Evolutionary conservation across 352 stramenopile species (phyloP).

Genomic region (Bremia lactucae): DNA sequence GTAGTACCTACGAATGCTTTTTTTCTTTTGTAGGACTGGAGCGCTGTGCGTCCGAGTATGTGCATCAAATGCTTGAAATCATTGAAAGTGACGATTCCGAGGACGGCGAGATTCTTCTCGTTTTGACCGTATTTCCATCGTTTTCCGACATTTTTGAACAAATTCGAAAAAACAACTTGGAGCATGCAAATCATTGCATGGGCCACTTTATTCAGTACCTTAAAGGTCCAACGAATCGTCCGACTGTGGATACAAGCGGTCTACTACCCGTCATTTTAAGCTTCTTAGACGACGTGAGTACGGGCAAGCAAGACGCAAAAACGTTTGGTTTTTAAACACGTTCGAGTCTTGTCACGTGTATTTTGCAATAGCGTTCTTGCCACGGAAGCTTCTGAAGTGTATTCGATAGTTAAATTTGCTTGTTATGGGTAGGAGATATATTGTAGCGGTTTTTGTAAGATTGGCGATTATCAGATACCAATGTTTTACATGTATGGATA

Average conservation of each 20-base stretch:
- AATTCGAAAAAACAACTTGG: constrained; percentile 60
- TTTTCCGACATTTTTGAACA: constrained; percentile 83
- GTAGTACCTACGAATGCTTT: too few relatives aligned
- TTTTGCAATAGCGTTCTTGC: constrained; percentile 10
- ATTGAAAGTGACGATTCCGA: constrained; percentile 70
- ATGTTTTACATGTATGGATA: too few relatives aligned
- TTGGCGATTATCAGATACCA: too few relatives aligned
- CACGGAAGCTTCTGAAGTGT: too few relatives aligned
- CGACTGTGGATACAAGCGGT: constrained; percentile 57
- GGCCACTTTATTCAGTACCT: constrained; percentile 80
- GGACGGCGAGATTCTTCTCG: constrained; percentile 69
- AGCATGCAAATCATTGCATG: constrained; percentile 81
- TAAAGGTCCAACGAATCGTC: constrained; percentile 75
- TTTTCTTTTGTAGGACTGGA: background rate
- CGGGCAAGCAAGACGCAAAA: constrained; percentile 45
- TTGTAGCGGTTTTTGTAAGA: too few relatives aligned
- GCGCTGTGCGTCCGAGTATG: constrained; percentile 59
- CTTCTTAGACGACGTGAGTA: constrained; percentile 62
- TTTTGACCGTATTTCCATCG: constrained; percentile 81
- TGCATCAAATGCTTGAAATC: constrained; percentile 80
- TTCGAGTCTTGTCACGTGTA: constrained; percentile 14
- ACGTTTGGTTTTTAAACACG: constrained; percentile 67
- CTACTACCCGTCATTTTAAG: constrained; percentile 60
- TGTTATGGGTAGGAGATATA: too few relatives aligned
- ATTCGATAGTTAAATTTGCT: too few relatives aligned